These are phyloP conservation scores for Aspergillus avenaceus DNA, from an alignment of 495 filamentous ascomycete genomes.

Conservation along the genomic window DNA sequence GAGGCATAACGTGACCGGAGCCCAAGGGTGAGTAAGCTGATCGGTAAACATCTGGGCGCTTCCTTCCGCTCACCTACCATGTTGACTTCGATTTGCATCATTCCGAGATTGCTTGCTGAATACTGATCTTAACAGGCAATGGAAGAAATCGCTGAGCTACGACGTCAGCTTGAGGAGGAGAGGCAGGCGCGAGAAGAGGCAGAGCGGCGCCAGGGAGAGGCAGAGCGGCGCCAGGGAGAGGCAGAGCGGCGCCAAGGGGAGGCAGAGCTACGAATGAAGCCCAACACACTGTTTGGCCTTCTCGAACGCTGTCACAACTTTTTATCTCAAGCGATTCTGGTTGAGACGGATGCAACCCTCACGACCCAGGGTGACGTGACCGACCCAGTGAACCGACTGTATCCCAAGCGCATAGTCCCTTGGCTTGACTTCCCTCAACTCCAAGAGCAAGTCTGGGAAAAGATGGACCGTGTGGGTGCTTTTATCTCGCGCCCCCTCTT, in stretches of 20 bases:
- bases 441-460: conserved; percentile 19
- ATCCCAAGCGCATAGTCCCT: conserved; percentile 18
- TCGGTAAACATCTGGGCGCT: too few species aligned
- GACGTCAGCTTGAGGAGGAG: conserved; percentile 19
- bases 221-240: conserved; percentile 9
- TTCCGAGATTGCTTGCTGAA: too few species aligned
- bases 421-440: conserved; percentile 23
- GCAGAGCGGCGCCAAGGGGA: conserved; percentile 5
- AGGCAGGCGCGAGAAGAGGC: conserved; percentile 10
- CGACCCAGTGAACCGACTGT: conserved; percentile 21
- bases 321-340: conserved; percentile 23
- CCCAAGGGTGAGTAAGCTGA: too few species aligned
- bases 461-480: conserved; percentile 11
- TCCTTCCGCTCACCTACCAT: too few species aligned
- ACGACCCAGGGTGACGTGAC: conserved; percentile 20
- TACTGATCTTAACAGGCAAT: too few species aligned
- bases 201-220: conserved; percentile 5
- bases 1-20: too few species aligned
- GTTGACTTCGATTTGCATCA: too few species aligned
- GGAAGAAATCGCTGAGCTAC: conserved; percentile 22
- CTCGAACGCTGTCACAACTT: conserved; percentile 20
- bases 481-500: conserved; percentile 19
- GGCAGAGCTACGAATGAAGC: conserved; percentile 12
- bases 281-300: conserved; percentile 17
- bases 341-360: conserved; percentile 24